Evolutionary conservation across 352 stramenopile genomes (phyloP), one percentile per base, ranked within the genome.

Genomic region (Chrysophaeum taylorii): DNA sequence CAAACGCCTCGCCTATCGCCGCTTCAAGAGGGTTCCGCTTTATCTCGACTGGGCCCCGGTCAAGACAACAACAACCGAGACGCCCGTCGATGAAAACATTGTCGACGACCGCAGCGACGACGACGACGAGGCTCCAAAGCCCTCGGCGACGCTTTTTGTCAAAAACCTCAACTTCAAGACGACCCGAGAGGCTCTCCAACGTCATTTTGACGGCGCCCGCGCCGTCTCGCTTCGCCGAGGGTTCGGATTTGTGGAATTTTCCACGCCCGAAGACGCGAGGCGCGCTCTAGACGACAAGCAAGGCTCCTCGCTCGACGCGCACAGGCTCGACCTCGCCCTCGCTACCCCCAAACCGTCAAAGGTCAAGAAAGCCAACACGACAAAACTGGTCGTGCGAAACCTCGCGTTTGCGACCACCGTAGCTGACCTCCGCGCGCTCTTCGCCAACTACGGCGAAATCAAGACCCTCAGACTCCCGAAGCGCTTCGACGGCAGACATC

Each of bases 121-220:
- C 18, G 73, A 69, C 31, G 82, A 86, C 35, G 83, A 92, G 64
- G 84, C 85, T 60, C 84, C 89, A 69, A 87, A 37, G 82, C 77
- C 66, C 76, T 75, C 18, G 77, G 72, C 79, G 75, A 96, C 86
- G 50, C 80, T 99, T 54, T 99, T 95, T 70, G 89, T 98, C 23
- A 99, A 99, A 81, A 99, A 98, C 77, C 82, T 99, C n/a, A 97
- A 94, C 76, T 99, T 98, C 76, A 75, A 75, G 7, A 98, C 95
- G 27, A 92, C 84, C 14, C 92, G 98, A 73, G 76, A 85, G 45
- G 69, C 73, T 5, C 79, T 99, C 18, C 61, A 89, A 85, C 70
- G 16, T 23, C 72, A 74, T 57, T 80, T 82, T 2, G 27, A 2
- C 57, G n/a, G 12, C 1, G 14, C 27, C 5, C 31, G 57, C 31